Evolutionary conservation across 1,284 basidiomycete species (phyloP).

Genomic region (Sporisorium iseilematis-ciliati): DNA sequence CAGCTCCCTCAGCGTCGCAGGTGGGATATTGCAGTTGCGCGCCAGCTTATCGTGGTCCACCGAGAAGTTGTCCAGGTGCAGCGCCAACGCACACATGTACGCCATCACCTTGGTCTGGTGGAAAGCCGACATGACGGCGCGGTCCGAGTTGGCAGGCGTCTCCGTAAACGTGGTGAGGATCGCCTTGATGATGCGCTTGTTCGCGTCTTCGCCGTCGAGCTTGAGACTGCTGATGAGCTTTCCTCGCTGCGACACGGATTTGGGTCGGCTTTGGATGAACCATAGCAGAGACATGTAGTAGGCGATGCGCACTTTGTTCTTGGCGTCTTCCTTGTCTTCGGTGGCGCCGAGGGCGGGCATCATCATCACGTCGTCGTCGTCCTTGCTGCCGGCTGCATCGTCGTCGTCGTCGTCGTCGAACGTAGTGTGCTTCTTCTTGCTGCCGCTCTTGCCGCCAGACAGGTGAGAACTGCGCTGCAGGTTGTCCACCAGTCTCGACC

Average conservation of each 20-base stretch:
- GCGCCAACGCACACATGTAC: conserved; percentile 59
- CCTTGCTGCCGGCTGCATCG: not conserved
- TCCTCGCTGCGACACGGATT: conserved; percentile 36
- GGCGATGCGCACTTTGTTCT: conserved; percentile 46
- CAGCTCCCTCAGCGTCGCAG: conserved; percentile 47
- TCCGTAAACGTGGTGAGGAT: conserved; percentile 40
- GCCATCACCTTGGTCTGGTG: conserved; percentile 62
- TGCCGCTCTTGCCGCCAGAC: conserved; percentile 8
- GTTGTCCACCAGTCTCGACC: conserved; percentile 43
- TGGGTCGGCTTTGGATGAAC: conserved; percentile 34
- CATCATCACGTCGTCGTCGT: conserved; percentile 30
- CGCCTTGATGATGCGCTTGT: conserved; percentile 41
- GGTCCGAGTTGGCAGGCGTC: conserved; percentile 34
- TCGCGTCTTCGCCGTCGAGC: conserved; percentile 45
- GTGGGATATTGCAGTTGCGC: conserved; percentile 37
- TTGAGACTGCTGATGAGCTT: conserved; percentile 39
- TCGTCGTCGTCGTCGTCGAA: conserved; percentile 42
- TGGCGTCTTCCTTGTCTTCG: conserved; percentile 49
- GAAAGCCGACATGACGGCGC: conserved; percentile 50
- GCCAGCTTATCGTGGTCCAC: conserved; percentile 53
- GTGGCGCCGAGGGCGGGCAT: conserved; percentile 52
- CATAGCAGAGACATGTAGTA: conserved; percentile 52
- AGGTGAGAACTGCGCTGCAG: conserved; percentile 47
- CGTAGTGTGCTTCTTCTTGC: conserved; percentile 35
- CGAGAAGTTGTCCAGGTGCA: conserved; percentile 65